phyloP scores from a whole-genome alignment of 2,329 filamentous ascomycete genomes.

The Curvularia hawaiiensis region DNA sequence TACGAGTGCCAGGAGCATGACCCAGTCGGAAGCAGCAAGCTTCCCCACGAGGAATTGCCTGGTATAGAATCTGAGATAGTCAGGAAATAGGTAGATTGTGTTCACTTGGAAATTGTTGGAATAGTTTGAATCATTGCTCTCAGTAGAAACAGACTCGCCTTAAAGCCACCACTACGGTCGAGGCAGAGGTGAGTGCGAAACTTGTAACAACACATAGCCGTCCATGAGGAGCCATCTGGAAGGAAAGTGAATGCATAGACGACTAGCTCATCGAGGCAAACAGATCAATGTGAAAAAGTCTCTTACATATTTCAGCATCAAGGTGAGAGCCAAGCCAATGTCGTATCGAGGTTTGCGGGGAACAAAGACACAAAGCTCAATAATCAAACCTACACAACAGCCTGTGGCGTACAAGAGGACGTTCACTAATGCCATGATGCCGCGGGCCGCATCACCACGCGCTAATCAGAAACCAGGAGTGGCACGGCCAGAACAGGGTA shows the following conservation, averaged over 20 bases:
- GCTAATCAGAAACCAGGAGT: slow-evolving; percentile 27
- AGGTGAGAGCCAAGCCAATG: slow-evolving; percentile 1
- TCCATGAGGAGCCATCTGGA: slow-evolving; percentile 30
- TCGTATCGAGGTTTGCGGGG: slow-evolving; percentile 4
- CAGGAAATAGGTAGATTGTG: neutral
- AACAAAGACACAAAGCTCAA: slow-evolving; percentile 5
- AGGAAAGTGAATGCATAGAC: neutral
- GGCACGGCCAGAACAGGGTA: slow-evolving; percentile 9
- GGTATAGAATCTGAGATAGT: slow-evolving; percentile 34
- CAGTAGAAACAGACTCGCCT: slow-evolving; percentile 21
- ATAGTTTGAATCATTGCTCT: too few relatives aligned
- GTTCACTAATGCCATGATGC: slow-evolving; percentile 13
- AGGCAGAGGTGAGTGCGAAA: slow-evolving; percentile 35
- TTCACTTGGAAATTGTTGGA: neutral
- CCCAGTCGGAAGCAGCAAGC: slow-evolving; percentile 36
- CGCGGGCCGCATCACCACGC: slow-evolving; percentile 9
- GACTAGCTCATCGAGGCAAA: neutral
- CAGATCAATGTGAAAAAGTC: neutral
- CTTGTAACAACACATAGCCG: slow-evolving; percentile 29
- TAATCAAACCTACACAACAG: slow-evolving; percentile 11
- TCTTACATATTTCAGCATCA: neutral
- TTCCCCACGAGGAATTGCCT: slow-evolving; percentile 36
- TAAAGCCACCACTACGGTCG: slow-evolving; percentile 37
- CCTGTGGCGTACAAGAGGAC: neutral
- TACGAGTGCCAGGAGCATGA: slow-evolving; percentile 37